A percentile compares a stretch with the other conserved stretches of the same genome.
These are phyloP conservation scores for Trifolium fragiferum DNA, from an alignment of 306 rosid species.

Conservation along the genomic window DNA sequence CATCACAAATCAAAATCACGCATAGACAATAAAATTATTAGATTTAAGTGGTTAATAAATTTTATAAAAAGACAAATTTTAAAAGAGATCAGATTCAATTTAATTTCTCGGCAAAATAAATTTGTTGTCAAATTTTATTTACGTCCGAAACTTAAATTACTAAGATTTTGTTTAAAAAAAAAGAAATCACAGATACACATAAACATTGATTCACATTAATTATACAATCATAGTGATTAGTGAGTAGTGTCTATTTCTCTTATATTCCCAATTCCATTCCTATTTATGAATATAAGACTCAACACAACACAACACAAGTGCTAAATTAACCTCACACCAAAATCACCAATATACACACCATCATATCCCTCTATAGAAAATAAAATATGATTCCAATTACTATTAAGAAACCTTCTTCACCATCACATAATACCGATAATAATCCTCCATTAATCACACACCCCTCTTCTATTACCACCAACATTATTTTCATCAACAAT, in stretches of 20 bases:
- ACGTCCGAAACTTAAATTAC: too few relatives aligned
- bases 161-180: too few relatives aligned
- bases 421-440: background rate
- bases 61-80: too few relatives aligned
- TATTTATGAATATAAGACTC: slow-evolving; percentile 1
- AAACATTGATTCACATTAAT: background rate
- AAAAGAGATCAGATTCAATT: too few relatives aligned
- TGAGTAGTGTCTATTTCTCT: too few relatives aligned
- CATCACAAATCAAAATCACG: background rate
- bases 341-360: background rate
- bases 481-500: background rate
- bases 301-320: background rate
- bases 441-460: background rate
- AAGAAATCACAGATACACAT: background rate
- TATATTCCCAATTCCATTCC: background rate
- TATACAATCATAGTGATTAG: too few relatives aligned
- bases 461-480: background rate
- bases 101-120: too few relatives aligned
- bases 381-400: slow-evolving; percentile 23
- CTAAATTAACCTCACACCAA: slow-evolving; percentile 2
- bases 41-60: too few relatives aligned
- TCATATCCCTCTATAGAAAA: background rate
- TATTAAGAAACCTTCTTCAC: background rate
- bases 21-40: too few relatives aligned
- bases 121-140: too few relatives aligned